phyloP scores from a whole-genome alignment of 2,329 filamentous ascomycete species.

The Botrytis galanthina region DNA sequence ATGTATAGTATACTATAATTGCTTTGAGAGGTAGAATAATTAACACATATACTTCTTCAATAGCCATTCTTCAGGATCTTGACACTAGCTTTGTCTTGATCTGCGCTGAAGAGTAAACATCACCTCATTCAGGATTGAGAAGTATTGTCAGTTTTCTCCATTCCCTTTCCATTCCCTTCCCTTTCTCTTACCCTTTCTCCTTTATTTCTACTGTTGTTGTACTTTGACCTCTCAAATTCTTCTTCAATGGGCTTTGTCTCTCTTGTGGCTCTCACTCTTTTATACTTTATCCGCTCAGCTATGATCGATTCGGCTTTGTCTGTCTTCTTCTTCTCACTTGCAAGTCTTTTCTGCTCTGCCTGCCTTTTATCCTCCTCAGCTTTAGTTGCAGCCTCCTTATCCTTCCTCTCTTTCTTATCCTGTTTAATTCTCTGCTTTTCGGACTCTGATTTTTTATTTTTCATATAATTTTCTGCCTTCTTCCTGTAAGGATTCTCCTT shows the following conservation, averaged over 20 bases:
- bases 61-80: background rate
- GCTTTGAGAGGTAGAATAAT: slow-evolving; percentile 20
- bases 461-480: background rate
- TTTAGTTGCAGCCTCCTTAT: background rate
- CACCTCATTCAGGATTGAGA: background rate
- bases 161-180: background rate
- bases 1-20: slow-evolving; percentile 22
- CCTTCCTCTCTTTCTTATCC: background rate
- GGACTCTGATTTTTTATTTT: too few species aligned
- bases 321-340: background rate
- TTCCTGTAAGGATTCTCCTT: background rate
- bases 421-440: background rate
- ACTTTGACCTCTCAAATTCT: background rate
- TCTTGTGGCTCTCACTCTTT: too few species aligned
- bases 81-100: background rate
- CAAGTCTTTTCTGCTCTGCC: background rate
- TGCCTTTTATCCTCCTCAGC: background rate
- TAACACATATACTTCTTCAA: slow-evolving; percentile 4
- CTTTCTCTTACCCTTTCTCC: background rate
- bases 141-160: background rate
- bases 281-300: too few species aligned
- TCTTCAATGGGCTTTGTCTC: too few species aligned
- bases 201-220: background rate
- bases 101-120: background rate
- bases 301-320: too few species aligned